phyloP scores from a whole-genome alignment of 306 rosid genomes.

The Macrotyloma uniflorum region DNA sequence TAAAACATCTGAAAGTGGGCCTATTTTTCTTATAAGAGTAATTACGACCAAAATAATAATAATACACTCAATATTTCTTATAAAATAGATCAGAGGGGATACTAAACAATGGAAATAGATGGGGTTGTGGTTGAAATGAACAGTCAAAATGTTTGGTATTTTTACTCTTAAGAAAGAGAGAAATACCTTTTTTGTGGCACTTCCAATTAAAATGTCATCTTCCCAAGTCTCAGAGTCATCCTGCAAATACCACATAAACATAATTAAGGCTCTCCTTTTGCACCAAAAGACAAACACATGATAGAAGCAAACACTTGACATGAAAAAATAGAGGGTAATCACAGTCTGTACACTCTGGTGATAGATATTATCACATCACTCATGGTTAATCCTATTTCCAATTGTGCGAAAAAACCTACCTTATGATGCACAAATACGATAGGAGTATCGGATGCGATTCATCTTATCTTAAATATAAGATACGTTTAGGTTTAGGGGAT shows the following conservation, averaged over 20 bases:
- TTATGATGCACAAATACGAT: too few relatives aligned
- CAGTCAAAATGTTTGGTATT: not conserved
- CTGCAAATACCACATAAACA: conserved; percentile 48
- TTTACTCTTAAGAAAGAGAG: conserved; percentile 21
- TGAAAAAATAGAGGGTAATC: conserved; percentile 12
- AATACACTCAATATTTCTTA: not conserved
- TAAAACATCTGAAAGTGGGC: not conserved
- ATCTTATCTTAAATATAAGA: too few relatives aligned
- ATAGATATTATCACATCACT: not conserved
- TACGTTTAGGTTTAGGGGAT: too few relatives aligned
- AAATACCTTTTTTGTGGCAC: conserved; percentile 58
- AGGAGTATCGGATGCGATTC: too few relatives aligned
- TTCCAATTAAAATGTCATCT: conserved; percentile 55
- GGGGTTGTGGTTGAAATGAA: conserved; percentile 5
- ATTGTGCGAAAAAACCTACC: not conserved
- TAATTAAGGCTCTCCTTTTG: conserved; percentile 18
- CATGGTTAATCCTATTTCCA: conserved; percentile 24
- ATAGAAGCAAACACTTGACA: conserved; percentile 27
- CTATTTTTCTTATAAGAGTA: not conserved
- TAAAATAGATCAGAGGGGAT: not conserved
- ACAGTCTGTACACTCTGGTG: not conserved
- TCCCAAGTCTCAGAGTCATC: conserved; percentile 76
- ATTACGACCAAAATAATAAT: not conserved
- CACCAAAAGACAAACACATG: conserved; percentile 19
- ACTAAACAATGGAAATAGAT: not conserved